Evolutionary conservation across 2,329 filamentous ascomycete genomes (phyloP), one percentile per base, ranked within the genome.

Genomic region (Paecilomyces sp.): DNA sequence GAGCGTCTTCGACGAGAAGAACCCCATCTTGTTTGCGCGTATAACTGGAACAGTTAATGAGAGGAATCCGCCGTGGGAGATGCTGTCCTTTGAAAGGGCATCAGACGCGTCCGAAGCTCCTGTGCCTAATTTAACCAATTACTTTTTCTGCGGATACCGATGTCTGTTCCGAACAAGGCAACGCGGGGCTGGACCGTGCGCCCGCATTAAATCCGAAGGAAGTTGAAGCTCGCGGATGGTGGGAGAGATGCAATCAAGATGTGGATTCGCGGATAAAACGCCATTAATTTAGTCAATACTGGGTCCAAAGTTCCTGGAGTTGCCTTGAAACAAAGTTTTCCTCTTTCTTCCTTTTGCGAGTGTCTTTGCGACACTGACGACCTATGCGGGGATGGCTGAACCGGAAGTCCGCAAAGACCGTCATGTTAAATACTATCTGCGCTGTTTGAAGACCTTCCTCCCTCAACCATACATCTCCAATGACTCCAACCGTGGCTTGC

Each of bases 391-490:
- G 36, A 63, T 74, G 71, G 62, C 68, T 30, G 67, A 67, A n/a
- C 54, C 63, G 18, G 58, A 59, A 22, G 73, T 77, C 62, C 70
- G 70, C 70, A 85, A 81, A 60, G 79, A 84, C 55, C 83, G 82
- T 60, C 94, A 99, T 74, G 80, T 94, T 71, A 91, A 89, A 71
- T 99, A 97, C 83, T 99, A 92, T 88, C 85, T 92, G 65, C 88
- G 92, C 71, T 97, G 93, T 73, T 83, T 94, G 64, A 89, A 88
- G 72, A 88, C 88, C 25, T 83, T 88, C 62, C 86, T 99, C 6
- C 94, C 94, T 0, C 83, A 87, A 54, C 82, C 85, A 63, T 99
- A 97, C 79, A 95, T 90, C 15, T 83, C 87, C 72, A 94, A 89
- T 73, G 94, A 99, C 78, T 91, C 91, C 66, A 93, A 88, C 68